Base-by-base conservation (phyloP, 2,329 filamentous ascomycete genomes). In the Xylariales sp. region DNA sequence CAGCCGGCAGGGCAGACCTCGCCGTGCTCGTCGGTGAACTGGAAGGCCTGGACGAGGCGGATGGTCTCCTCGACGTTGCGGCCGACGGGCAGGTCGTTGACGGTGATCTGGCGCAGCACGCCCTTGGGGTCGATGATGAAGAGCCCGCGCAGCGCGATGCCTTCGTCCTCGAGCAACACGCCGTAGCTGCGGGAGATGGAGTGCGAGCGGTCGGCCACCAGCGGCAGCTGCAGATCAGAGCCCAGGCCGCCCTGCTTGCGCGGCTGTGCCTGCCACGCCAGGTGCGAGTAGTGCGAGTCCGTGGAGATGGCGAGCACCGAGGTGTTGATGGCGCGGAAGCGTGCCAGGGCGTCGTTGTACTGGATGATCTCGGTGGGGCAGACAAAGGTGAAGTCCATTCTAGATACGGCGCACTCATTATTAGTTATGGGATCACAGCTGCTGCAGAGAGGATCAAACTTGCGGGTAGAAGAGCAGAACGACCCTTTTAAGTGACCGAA, bases 1-100 rank as follows among this genome's bases (percentile, higher is more conserved):
- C 69, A 73, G 51, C 68, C 69, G 38, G 69, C 69, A 30, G 69
- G 69, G 61, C 69, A 90, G 39, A 88, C 76, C 57, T 87, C 81
- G 62, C 88, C 89, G 71, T 85, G 87, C 50, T 88, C 85, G 49
- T 90, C 85, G 11, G 85, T 85, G 68, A 91, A 87, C 62, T 90
- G 86, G 60, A 89, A 89, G 5, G 84, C 83, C 48, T 83, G 72
- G 41, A 82, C 75, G 1, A 84, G 82, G 25, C 79, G 76, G 49
- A 81, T 67, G 2, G 76, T 74, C 63, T 83, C 79, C 54, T 81
- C 75, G 38, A 83, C 79, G 48, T 74, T 71, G 48, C 79, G 76
- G 43, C 79, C 78, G 46, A 83, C 77, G 43, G 78, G 75, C 21
- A 81, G 68, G 51, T 83, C 78, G 61, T 82, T 82, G 65, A 82